A percentile compares a stretch with the other conserved stretches of the same genome.
These are phyloP conservation scores for Calamus simplicifolius DNA, from an alignment of 176 grass and related monocot genomes.

Conservation along the genomic window DNA sequence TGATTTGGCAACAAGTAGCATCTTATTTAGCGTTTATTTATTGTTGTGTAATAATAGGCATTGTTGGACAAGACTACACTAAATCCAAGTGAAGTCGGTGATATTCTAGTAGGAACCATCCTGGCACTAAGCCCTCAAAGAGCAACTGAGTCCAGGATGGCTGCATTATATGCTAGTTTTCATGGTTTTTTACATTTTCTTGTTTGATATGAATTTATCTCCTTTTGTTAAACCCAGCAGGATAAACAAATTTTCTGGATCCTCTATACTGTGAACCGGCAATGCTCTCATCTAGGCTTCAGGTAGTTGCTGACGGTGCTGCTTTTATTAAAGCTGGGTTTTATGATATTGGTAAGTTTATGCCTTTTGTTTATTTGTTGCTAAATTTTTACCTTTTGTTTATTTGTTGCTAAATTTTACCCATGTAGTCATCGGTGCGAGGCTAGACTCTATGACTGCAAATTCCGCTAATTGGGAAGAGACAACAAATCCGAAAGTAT, in stretches of 20 bases:
- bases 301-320: slow-evolving; percentile 89
- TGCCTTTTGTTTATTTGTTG: not conserved
- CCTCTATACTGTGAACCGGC: slow-evolving; percentile 89
- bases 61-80: slow-evolving; percentile 79
- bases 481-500: slow-evolving; percentile 78
- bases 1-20: no score
- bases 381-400: not conserved
- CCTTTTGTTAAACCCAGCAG: not conserved
- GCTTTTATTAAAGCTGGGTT: no score
- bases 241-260: not conserved
- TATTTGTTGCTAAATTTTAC: not conserved
- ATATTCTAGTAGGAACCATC: slow-evolving; percentile 83
- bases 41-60: slow-evolving; percentile 28
- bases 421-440: slow-evolving; percentile 76
- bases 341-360: slow-evolving; percentile 69
- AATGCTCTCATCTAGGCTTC: slow-evolving; percentile 89
- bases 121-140: slow-evolving; percentile 74
- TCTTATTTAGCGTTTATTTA: not conserved
- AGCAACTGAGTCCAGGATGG: slow-evolving; percentile 87
- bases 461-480: slow-evolving; percentile 73
- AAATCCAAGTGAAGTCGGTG: slow-evolving; percentile 65
- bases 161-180: slow-evolving; percentile 88
- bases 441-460: slow-evolving; percentile 75
- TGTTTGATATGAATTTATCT: not conserved
- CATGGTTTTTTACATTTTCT: slow-evolving; percentile 42